Conservation (phyloP, 2,329 filamentous ascomycete genomes). For the Fusarium sp. region DNA sequence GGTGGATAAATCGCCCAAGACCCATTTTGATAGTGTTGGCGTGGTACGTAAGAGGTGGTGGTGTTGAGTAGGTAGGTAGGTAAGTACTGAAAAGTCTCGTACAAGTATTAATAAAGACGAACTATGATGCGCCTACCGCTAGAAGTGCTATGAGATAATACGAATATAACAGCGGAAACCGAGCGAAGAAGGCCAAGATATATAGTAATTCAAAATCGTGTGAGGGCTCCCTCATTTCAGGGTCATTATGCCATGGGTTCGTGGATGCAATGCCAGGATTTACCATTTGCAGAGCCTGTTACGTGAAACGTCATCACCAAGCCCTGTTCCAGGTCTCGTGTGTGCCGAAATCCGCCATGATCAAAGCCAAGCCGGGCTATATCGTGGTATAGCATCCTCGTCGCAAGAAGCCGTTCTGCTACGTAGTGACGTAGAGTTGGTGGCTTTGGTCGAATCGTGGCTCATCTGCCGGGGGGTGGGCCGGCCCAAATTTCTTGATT, state of each 20-base stretch:
- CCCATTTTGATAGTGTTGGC: constrained; percentile 54
- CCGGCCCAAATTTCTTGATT: constrained; percentile 39
- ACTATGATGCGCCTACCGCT: not conserved
- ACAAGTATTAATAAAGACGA: not conserved
- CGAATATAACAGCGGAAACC: constrained; percentile 1
- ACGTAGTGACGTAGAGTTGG: constrained; percentile 39
- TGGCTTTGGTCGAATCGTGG: constrained; percentile 43
- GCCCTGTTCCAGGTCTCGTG: constrained; percentile 23
- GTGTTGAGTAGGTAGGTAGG: not conserved
- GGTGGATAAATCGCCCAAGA: constrained; percentile 62
- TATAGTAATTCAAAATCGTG: constrained; percentile 14
- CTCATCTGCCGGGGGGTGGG: constrained; percentile 32
- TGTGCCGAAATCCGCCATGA: constrained; percentile 30
- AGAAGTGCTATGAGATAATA: constrained; percentile 3
- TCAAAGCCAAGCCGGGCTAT: constrained; percentile 28
- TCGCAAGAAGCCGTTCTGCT: constrained; percentile 29
- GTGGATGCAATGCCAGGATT: constrained; percentile 20
- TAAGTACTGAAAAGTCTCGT: constrained; percentile 1
- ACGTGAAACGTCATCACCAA: constrained; percentile 42
- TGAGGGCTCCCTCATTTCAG: constrained; percentile 8
- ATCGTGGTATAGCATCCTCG: constrained; percentile 18
- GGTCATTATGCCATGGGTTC: constrained; percentile 3
- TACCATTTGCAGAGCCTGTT: constrained; percentile 30
- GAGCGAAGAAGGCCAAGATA: constrained; percentile 23
- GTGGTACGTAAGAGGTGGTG: not conserved